Conservation (phyloP, 179 eudicot genomes). For the Drosera spatulata region DNA sequence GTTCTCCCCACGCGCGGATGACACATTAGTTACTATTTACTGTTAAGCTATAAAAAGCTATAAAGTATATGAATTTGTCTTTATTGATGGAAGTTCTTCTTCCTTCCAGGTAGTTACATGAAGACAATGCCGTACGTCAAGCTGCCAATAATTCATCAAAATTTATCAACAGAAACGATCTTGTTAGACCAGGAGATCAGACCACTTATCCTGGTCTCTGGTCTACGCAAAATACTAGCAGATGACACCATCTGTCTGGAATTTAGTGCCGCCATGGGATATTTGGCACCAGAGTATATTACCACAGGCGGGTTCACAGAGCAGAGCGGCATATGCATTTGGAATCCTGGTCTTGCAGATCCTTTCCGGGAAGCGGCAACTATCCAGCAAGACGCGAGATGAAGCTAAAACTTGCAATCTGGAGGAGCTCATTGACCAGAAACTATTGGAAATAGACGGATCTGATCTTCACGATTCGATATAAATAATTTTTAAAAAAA, state of each 20-base stretch:
- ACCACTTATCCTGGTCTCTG: conserved; percentile 58
- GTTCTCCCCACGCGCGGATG: too few relatives aligned
- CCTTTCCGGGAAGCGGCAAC: conserved; percentile 50
- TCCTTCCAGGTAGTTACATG: conserved; percentile 63
- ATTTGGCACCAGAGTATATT: too few relatives aligned
- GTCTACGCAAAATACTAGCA: conserved; percentile 71
- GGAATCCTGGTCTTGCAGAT: conserved; percentile 69
- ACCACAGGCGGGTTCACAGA: conserved; percentile 83
- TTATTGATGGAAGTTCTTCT: too few relatives aligned
- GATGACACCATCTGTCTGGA: conserved; percentile 74
- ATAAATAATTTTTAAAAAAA: too few relatives aligned
- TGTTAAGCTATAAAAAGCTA: too few relatives aligned
- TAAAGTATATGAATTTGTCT: too few relatives aligned
- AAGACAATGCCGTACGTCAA: conserved; percentile 40
- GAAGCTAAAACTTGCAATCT: conserved; percentile 21
- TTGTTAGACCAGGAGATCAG: conserved; percentile 53
- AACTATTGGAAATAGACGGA: too few relatives aligned
- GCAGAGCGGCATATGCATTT: conserved; percentile 74
- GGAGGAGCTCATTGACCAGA: conserved; percentile 55
- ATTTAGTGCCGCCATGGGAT: too few relatives aligned
- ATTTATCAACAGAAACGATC: conserved; percentile 81
- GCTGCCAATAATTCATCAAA: conserved; percentile 60
- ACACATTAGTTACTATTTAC: too few relatives aligned
- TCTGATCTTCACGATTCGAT: too few relatives aligned
- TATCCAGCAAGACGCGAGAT: conserved; percentile 32